These are phyloP conservation scores for Amaranthus cruentus DNA, from an alignment of 148 eudicot genomes.

Conservation along the genomic window DNA sequence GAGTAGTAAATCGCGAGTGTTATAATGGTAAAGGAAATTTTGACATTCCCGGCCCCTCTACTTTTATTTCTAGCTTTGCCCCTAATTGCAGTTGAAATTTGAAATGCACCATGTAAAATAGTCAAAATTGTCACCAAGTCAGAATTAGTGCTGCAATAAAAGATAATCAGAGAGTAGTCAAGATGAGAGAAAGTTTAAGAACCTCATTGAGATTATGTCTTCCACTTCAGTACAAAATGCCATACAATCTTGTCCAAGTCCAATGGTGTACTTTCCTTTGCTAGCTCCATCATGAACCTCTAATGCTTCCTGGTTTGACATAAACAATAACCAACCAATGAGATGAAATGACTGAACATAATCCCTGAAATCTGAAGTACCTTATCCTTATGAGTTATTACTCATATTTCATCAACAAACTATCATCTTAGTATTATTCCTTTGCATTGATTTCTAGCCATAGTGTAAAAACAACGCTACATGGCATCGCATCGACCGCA, in stretches of 20 bases:
- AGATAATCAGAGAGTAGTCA: neutral
- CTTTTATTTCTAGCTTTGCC: too few species aligned
- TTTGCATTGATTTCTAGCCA: too few species aligned
- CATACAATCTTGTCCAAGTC: slow-evolving; percentile 99
- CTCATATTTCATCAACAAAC: neutral
- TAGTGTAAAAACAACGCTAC: too few species aligned
- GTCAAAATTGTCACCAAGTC: too few species aligned
- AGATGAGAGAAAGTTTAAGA: neutral
- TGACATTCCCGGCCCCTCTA: too few species aligned
- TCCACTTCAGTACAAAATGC: slow-evolving; percentile 96
- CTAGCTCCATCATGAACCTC: slow-evolving; percentile 96
- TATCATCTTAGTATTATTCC: neutral
- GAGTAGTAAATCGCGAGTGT: too few species aligned
- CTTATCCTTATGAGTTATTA: neutral
- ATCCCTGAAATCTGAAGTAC: neutral
- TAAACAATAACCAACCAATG: neutral
- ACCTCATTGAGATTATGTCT: slow-evolving; percentile 99
- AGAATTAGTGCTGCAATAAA: neutral
- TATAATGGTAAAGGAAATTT: too few species aligned
- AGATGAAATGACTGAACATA: neutral
- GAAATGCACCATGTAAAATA: too few species aligned
- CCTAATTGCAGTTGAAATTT: too few species aligned
- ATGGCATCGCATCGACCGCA: too few species aligned
- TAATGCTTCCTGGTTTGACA: slow-evolving; percentile 56
- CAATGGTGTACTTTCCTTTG: slow-evolving; percentile 97